Evolutionary conservation across 164 flowering plant genomes (phyloP).

Genomic region (Annona cherimola): DNA sequence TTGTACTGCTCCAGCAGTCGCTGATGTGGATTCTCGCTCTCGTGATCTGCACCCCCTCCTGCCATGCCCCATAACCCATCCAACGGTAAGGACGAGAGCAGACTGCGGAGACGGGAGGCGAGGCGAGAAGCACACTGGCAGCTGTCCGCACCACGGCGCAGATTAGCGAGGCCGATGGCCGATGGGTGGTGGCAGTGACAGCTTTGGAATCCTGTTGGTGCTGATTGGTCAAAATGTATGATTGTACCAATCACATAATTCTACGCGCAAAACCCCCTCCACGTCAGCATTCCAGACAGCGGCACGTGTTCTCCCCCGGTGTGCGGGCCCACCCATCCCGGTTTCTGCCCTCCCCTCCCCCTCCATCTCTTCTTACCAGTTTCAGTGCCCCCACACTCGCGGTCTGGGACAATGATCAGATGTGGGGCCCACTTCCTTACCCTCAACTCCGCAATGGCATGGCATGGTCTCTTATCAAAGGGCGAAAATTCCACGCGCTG

Average conservation of each 20-base stretch:
- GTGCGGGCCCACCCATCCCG: not conserved
- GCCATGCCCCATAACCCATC: not conserved
- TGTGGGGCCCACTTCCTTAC: too few species aligned
- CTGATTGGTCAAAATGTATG: conserved; percentile 15
- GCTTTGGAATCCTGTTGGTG: conserved; percentile 15
- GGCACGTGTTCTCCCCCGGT: conserved; percentile 1
- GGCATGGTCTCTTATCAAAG: too few species aligned
- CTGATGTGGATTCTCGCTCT: not conserved
- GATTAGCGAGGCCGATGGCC: not conserved
- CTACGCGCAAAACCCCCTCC: not conserved
- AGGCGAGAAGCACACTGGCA: not conserved
- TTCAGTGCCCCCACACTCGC: not conserved
- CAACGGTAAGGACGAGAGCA: not conserved
- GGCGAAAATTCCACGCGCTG: too few species aligned
- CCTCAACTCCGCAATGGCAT: too few species aligned
- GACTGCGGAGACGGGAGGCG: not conserved
- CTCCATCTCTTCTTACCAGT: not conserved
- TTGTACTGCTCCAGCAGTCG: not conserved
- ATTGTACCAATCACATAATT: conserved; percentile 9
- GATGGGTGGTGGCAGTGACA: not conserved
- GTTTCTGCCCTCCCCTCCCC: not conserved
- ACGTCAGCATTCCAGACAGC: conserved; percentile 3
- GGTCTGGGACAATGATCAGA: too few species aligned
- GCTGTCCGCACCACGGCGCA: not conserved
- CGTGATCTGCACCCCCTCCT: not conserved